Evolutionary conservation across 768 basidiomycete genomes (phyloP), one percentile per base, ranked within the genome.

Genomic region (Calocera cornea): DNA sequence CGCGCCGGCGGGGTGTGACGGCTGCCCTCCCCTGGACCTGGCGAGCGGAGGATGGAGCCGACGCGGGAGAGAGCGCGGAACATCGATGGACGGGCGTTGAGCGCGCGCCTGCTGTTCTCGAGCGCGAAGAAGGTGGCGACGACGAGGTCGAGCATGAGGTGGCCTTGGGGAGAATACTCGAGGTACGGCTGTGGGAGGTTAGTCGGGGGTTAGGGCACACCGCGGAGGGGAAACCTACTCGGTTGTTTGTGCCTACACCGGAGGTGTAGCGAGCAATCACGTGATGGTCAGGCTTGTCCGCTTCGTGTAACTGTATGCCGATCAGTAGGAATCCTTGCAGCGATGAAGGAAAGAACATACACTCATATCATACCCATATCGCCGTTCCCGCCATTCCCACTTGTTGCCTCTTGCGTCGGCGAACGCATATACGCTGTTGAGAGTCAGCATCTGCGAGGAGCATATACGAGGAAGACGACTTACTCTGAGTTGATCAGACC

Each of bases 401-500:
- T 60, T 60, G 27, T 60, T 27, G 24, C 54, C 54, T 60, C 54
- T 60, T 60, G 54, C 54, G 22, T 60, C 54, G 14, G 54, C 24
- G 54, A 60, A 60, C 54, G 54, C 24, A 60, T 29, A 60, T 31
- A 60, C 54, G 31, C 54, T 60, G 54, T 11, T 10, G 8, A 10
- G 5, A 60, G 54, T 60, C 54, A 60, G 54, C 31, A 27, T 24
- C 7, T 41, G 40, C 24, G 14, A 24, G 49, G 5, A 11, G 27
- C 14, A 2, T 60, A 22, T 27, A 60, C 24, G 10, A 29, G 54
- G 27, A 14, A 31, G 54, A 11, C 2, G 11, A 33, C 54, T 60
- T 19, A 60, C 54, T 60, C 54, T 27, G 54, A 60, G 54, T 60
- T 60, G 54, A 60, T 60, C 54, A 60, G 27, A 29, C 54, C 54